phyloP scores from a whole-genome alignment of 2,329 filamentous ascomycete species.

The Aspergillus phoenicis region DNA sequence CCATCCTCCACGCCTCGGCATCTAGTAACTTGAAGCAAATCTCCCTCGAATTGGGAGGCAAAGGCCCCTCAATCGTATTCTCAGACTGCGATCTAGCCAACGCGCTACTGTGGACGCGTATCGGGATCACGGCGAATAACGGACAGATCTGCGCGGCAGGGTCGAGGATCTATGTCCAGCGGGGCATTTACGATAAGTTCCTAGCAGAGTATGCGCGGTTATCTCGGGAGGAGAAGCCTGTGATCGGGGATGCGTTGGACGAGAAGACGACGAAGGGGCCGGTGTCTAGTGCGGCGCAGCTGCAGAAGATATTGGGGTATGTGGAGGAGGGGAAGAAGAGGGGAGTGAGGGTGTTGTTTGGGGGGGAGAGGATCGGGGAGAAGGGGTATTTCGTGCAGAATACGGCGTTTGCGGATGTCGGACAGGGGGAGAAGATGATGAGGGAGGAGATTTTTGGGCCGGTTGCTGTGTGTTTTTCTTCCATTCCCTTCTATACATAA shows the following conservation, averaged over 20 bases:
- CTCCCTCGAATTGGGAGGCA: conserved; percentile 40
- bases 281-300: conserved; percentile 24
- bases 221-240: conserved; percentile 57
- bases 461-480: conserved; percentile 41
- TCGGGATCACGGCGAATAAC: conserved; percentile 34
- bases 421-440: conserved; percentile 49
- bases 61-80: conserved; percentile 39
- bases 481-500: not conserved
- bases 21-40: conserved; percentile 38
- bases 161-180: conserved; percentile 39
- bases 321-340: conserved; percentile 27
- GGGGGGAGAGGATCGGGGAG: conserved; percentile 25
- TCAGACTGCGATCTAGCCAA: conserved; percentile 37
- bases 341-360: conserved; percentile 26
- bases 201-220: conserved; percentile 37
- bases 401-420: conserved; percentile 58
- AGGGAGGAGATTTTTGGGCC: conserved; percentile 64
- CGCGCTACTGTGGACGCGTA: conserved; percentile 33
- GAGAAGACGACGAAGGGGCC: conserved; percentile 28
- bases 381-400: conserved; percentile 66
- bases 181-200: conserved; percentile 35
- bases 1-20: conserved; percentile 33
- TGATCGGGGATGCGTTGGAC: conserved; percentile 26
- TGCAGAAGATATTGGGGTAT: conserved; percentile 28
- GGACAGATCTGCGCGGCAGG: conserved; percentile 38